Evolutionary conservation across 2,329 filamentous ascomycete genomes (phyloP), one percentile per base, ranked within the genome.

Genomic region (Amphichorda felina): DNA sequence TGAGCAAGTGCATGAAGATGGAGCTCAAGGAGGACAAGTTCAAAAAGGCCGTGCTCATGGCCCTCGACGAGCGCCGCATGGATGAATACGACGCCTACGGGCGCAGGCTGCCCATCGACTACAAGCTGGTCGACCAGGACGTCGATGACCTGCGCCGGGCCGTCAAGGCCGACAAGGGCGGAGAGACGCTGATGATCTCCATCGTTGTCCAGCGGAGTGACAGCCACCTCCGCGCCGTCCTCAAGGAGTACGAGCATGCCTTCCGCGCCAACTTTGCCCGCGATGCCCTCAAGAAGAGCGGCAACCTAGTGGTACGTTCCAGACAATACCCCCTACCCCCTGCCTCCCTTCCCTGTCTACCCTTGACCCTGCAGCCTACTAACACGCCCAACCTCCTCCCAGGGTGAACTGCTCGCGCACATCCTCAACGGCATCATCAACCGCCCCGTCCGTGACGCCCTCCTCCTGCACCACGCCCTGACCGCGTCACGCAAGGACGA

Each of bases 381-480:
- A 30, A 18, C 21, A 6, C 6, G 21, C 6, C 21, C 6, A 24
- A 24, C 21, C 21, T 10, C 21, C 24, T 31, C 24, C 25, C 46
- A 95, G 88, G 91, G 91, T 43, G 91, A 98, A 63, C 78, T 94
- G 15, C 76, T 96, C 26, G 85, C 87, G 0, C 91, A 96, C 58
- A 85, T 96, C 47, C 79, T 98, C 50, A 95, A 96, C 60, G 91
- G 91, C 49, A 79, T 94, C 38, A 94, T 96, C 63, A 96, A 96
- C 63, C 83, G 83, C 40, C 88, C 91, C 5, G 86, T 94, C 42
- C 84, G 91, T 37, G 91, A 96, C 56, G 86, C 89, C 3, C 71
- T 95, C 26, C 77, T 96, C 3, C 68, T 98, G 2, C 79, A 94
- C 57, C 91, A 96, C 61, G 89, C 91, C 2, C 76, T 96, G 44